Evolutionary conservation across 495 filamentous ascomycete species (phyloP).

Genomic region (Jackrogersella minutella): DNA sequence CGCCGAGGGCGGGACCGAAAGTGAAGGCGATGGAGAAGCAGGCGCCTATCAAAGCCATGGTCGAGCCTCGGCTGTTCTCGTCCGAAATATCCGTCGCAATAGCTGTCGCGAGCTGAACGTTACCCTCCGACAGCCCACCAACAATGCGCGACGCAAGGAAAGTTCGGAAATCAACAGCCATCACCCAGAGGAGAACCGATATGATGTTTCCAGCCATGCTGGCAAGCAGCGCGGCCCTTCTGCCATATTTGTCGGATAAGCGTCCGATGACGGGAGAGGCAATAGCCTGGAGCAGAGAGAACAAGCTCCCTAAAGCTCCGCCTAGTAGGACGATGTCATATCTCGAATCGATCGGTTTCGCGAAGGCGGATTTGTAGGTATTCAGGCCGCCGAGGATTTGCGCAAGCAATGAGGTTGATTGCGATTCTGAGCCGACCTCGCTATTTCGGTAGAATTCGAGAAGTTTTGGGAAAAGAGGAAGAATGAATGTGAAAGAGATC

Average conservation of each 20-base stretch:
- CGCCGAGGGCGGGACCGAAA: constrained; percentile 90
- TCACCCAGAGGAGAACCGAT: constrained; percentile 92
- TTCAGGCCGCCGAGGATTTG: constrained; percentile 85
- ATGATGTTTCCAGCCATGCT: constrained; percentile 95
- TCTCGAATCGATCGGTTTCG: constrained; percentile 89
- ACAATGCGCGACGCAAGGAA: constrained; percentile 92
- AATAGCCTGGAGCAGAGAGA: constrained; percentile 91
- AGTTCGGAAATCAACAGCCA: constrained; percentile 91
- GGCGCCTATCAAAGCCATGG: constrained; percentile 94
- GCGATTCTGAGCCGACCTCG: constrained; percentile 65
- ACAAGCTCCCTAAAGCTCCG: constrained; percentile 90
- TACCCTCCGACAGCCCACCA: constrained; percentile 93
- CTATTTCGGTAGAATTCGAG: constrained; percentile 90
- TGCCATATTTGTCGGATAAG: constrained; percentile 88
- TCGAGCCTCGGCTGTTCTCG: constrained; percentile 78
- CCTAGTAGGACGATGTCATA: constrained; percentile 98
- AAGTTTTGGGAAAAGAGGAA: constrained; percentile 92
- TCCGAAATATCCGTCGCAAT: constrained; percentile 97
- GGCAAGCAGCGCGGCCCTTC: constrained; percentile 84
- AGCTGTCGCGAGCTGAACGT: constrained; percentile 94
- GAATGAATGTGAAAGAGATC: constrained; percentile 85
- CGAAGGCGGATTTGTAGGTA: constrained; percentile 93
- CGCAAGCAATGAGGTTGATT: constrained; percentile 69
- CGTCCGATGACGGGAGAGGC: constrained; percentile 91
- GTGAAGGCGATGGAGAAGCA: constrained; percentile 99